Conservation (phyloP, 2,329 filamentous ascomycete genomes). For the Lecanicillium sp. region DNA sequence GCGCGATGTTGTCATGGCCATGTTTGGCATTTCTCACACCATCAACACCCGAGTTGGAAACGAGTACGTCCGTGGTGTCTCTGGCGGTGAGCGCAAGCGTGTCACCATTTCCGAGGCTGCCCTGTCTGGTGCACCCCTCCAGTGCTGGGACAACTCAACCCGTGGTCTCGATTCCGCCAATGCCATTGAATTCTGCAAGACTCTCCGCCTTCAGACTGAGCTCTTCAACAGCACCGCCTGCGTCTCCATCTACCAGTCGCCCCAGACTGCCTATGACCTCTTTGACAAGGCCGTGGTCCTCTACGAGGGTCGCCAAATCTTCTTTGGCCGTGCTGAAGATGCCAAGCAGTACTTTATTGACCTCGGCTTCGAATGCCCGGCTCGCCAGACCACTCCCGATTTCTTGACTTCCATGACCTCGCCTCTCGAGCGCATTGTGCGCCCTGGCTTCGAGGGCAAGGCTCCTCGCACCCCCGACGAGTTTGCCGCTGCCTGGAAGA, state of each 20-base stretch:
- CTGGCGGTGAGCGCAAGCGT: constrained; percentile 64
- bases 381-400: constrained; percentile 61
- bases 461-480: constrained; percentile 53
- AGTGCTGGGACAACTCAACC: constrained; percentile 66
- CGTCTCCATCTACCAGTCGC: constrained; percentile 68
- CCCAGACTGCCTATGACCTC: constrained; percentile 54
- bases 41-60: constrained; percentile 66
- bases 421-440: constrained; percentile 45
- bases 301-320: constrained; percentile 55
- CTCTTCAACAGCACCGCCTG: constrained; percentile 56
- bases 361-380: constrained; percentile 58
- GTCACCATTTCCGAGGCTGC: constrained; percentile 55
- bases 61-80: constrained; percentile 67
- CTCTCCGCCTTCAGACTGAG: constrained; percentile 58
- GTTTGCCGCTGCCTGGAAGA: constrained; percentile 51
- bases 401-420: constrained; percentile 66
- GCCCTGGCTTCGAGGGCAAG: constrained; percentile 45
- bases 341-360: constrained; percentile 59
- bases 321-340: constrained; percentile 50
- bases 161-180: constrained; percentile 68
- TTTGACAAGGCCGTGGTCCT: constrained; percentile 52
- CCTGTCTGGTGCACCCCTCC: constrained; percentile 50
- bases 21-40: constrained; percentile 39
- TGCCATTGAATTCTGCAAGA: constrained; percentile 67
- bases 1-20: constrained; percentile 35